Evolutionary conservation across 148 eudicot species (phyloP).

Genomic region (Heliamphora exappendiculata): DNA sequence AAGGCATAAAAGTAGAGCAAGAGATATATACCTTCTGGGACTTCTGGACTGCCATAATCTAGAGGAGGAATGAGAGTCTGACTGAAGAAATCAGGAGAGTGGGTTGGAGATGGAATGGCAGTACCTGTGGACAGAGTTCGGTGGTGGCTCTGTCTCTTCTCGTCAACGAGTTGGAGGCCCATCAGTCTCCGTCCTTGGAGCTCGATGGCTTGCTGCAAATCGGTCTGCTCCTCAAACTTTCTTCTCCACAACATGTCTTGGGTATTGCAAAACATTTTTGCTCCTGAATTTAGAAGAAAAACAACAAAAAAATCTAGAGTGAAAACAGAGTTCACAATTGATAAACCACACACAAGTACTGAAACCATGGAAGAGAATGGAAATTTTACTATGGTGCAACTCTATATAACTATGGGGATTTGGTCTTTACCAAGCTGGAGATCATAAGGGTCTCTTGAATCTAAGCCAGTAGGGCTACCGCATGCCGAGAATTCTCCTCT

Average conservation of each 20-base stretch:
- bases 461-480: constrained; percentile 67
- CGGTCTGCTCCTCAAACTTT: constrained; percentile 81
- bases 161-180: constrained; percentile 68
- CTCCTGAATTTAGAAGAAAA: constrained; percentile 32
- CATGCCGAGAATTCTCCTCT: constrained; percentile 64
- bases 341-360: too few species aligned
- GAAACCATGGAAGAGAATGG: too few species aligned
- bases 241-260: constrained; percentile 74
- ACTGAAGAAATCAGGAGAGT: constrained; percentile 44
- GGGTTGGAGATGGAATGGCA: constrained; percentile 43
- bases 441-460: constrained; percentile 73
- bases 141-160: constrained; percentile 54
- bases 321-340: too few species aligned
- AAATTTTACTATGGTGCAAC: too few species aligned
- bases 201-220: too few species aligned
- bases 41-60: constrained; percentile 48
- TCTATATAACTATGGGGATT: too few species aligned
- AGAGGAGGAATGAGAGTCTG: constrained; percentile 32
- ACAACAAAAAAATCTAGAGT: background rate
- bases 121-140: constrained; percentile 53
- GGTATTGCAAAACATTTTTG: constrained; percentile 51
- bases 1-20: background rate
- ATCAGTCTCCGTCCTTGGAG: too few species aligned
- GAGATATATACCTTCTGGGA: constrained; percentile 28
- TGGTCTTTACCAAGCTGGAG: constrained; percentile 78